Conservation (phyloP, 2,329 filamentous ascomycete genomes). For the Berkeleyomyces rouxiae region DNA sequence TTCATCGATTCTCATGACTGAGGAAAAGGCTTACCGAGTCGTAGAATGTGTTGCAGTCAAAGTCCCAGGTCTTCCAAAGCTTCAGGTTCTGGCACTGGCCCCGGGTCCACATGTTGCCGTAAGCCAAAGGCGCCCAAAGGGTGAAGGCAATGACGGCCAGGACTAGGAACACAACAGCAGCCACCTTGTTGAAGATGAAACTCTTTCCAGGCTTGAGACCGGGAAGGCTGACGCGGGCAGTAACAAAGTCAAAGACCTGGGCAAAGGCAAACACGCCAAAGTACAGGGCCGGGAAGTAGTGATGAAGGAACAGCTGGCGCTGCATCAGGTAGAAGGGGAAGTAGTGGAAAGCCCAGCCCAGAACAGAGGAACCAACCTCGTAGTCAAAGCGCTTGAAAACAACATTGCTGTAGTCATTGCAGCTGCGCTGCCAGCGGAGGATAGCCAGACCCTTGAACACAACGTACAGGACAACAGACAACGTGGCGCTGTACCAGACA, state of each 20-base stretch:
- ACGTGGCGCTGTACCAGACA: conserved; percentile 82
- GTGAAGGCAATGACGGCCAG: conserved; percentile 61
- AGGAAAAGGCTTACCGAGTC: conserved; percentile 53
- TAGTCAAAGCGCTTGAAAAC: conserved; percentile 97
- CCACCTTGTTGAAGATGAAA: conserved; percentile 57
- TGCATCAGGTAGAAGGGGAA: conserved; percentile 99
- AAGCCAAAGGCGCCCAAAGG: conserved; percentile 76
- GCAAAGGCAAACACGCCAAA: conserved; percentile 82
- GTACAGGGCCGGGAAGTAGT: conserved; percentile 94
- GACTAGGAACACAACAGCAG: conserved; percentile 57
- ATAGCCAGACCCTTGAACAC: conserved; percentile 76
- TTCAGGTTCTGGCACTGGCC: conserved; percentile 73
- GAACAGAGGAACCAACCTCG: conserved; percentile 74
- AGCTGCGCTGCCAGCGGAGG: conserved; percentile 88
- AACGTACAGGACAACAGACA: conserved; percentile 59
- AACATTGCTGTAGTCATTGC: conserved; percentile 62
- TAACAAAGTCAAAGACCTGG: conserved; percentile 75
- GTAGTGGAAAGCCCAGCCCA: conserved; percentile 96
- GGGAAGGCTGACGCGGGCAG: conserved; percentile 52
- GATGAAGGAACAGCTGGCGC: conserved; percentile 92
- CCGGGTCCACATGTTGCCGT: conserved; percentile 90
- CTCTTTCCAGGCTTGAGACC: conserved; percentile 43
- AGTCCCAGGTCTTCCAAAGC: conserved; percentile 82
- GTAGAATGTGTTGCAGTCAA: conserved; percentile 91
- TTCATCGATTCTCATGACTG: background rate